Percentiles rank a stretch among this genome's conserved stretches.
phyloP scores from a whole-genome alignment of 2,329 filamentous ascomycete species.

The Fusarium longipes region DNA sequence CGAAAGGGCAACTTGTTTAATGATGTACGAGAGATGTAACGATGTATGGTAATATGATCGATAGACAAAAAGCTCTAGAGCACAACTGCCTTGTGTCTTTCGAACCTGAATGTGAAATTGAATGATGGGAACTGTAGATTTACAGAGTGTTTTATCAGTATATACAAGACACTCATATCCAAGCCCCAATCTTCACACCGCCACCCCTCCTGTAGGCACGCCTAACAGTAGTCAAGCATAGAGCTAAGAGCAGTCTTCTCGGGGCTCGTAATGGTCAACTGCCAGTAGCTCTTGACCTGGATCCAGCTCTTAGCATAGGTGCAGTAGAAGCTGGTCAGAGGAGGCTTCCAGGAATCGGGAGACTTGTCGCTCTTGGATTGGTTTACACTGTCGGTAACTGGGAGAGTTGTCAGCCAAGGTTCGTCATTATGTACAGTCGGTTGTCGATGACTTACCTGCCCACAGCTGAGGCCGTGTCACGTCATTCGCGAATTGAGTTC shows the following conservation, averaged over 20 bases:
- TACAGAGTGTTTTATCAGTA: neutral
- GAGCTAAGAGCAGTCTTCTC: conserved; percentile 76
- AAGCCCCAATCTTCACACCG: neutral
- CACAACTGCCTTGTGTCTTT: neutral
- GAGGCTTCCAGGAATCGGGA: conserved; percentile 82
- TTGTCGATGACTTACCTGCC: conserved; percentile 54
- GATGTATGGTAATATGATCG: conserved; percentile 5
- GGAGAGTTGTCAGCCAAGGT: neutral
- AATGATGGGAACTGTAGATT: no score
- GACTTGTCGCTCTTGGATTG: conserved; percentile 77
- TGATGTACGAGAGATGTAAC: conserved; percentile 4
- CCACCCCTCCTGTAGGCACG: no score
- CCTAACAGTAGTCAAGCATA: conserved; percentile 51
- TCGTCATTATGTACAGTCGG: no score
- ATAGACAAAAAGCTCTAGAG: neutral
- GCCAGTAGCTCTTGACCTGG: conserved; percentile 79
- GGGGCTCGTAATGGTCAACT: conserved; percentile 73
- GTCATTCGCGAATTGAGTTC: conserved; percentile 81
- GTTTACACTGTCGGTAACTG: conserved; percentile 81
- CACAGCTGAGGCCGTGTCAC: conserved; percentile 79
- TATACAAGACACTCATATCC: neutral
- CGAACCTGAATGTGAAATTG: neutral
- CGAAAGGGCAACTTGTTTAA: neutral
- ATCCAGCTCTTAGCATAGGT: conserved; percentile 83
- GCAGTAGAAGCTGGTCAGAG: conserved; percentile 76